Conservation (phyloP, 306 rosid species). For the Mimosa pudica region DNA sequence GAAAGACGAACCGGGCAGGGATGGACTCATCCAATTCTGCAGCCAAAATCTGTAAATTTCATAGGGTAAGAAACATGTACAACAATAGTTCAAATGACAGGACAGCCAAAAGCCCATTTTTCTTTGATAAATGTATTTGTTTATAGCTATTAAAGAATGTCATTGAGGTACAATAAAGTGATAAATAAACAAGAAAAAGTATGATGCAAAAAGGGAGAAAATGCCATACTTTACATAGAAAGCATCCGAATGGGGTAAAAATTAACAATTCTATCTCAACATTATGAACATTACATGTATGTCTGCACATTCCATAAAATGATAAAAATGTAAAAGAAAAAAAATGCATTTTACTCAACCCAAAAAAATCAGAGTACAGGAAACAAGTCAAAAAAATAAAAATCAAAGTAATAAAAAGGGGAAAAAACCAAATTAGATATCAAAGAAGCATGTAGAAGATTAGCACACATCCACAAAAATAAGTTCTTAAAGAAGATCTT, state of each 20-base stretch:
- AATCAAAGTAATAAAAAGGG: constrained; percentile 24
- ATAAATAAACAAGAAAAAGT: background rate
- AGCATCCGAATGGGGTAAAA: background rate
- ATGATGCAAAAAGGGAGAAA: background rate
- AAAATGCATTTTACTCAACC: too few species aligned
- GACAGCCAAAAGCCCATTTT: constrained; percentile 19
- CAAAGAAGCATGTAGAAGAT: constrained; percentile 8
- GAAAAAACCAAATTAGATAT: constrained; percentile 14
- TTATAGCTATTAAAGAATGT: background rate
- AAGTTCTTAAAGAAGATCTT: constrained; percentile 76
- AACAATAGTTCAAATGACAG: constrained; percentile 10
- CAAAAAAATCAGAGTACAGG: background rate
- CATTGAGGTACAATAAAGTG: background rate
- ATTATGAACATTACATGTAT: background rate
- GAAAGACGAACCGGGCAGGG: constrained; percentile 78
- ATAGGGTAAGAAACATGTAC: constrained; percentile 37
- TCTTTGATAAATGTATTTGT: constrained; percentile 8
- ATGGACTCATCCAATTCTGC: constrained; percentile 98
- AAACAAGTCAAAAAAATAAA: background rate
- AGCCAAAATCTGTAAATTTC: constrained; percentile 86
- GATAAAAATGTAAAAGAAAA: background rate
- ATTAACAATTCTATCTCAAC: background rate
- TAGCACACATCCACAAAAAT: constrained; percentile 15
- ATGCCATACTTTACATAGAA: background rate
- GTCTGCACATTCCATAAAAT: background rate